Percentiles rank a stretch among this genome's conserved stretches.
Evolutionary conservation across 2,329 filamentous ascomycete genomes (phyloP).

Genomic region (Botrytis fabae): DNA sequence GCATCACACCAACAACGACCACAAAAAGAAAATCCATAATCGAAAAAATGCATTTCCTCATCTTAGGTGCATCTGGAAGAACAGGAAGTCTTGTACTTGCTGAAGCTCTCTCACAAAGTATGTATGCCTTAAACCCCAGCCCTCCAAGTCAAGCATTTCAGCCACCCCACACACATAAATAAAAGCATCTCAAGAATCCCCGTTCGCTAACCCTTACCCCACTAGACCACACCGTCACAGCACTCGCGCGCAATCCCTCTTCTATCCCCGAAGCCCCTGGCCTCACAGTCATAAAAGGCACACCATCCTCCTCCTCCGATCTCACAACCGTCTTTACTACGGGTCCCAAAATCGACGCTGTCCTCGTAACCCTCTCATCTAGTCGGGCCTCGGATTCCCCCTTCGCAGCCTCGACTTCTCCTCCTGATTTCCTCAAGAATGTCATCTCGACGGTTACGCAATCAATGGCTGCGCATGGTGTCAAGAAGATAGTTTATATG

Average conservation of each 20-base stretch:
- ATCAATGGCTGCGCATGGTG: slow-evolving; percentile 43
- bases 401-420: slow-evolving; percentile 43
- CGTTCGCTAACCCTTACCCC: slow-evolving; percentile 16
- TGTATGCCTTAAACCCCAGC: background rate
- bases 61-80: slow-evolving; percentile 49
- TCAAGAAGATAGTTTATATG: slow-evolving; percentile 50
- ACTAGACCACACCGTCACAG: slow-evolving; percentile 47
- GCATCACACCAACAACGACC: background rate
- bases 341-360: slow-evolving; percentile 38
- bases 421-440: slow-evolving; percentile 15
- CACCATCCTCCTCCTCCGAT: background rate
- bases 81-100: slow-evolving; percentile 48
- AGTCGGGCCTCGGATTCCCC: slow-evolving; percentile 49
- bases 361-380: slow-evolving; percentile 53
- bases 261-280: slow-evolving; percentile 38
- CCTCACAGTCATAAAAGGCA: slow-evolving; percentile 46
- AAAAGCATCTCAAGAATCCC: background rate
- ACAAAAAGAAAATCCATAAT: background rate
- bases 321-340: slow-evolving; percentile 28
- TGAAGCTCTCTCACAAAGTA: slow-evolving; percentile 41
- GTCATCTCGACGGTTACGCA: slow-evolving; percentile 22
- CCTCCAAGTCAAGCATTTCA: background rate
- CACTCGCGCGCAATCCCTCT: slow-evolving; percentile 47
- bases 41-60: slow-evolving; percentile 46
- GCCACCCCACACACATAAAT: background rate